Conservation (phyloP, 2,329 filamentous ascomycete genomes). For the Sclerotinia minor region DNA sequence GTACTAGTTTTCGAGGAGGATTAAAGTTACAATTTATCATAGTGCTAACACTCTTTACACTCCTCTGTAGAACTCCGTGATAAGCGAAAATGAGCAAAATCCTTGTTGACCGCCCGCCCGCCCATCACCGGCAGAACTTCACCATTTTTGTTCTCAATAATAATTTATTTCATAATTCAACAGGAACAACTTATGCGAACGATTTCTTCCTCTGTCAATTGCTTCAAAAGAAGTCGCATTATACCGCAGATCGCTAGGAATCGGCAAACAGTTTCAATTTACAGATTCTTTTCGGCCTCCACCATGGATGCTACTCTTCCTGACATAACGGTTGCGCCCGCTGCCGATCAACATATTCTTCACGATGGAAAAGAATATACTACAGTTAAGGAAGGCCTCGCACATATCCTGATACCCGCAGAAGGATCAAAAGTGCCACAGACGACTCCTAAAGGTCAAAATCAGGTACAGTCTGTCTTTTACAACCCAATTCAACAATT, state of each 20-base stretch:
- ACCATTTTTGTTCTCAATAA: constrained; percentile 13
- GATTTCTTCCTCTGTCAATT: constrained; percentile 8
- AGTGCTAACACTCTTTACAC: too few species aligned
- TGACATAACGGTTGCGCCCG: constrained; percentile 40
- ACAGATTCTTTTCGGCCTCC: constrained; percentile 1
- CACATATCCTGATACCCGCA: constrained; percentile 64
- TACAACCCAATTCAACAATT: constrained; percentile 99
- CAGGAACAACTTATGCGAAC: constrained; percentile 4
- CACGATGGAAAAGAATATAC: constrained; percentile 57
- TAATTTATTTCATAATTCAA: background rate
- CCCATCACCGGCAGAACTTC: constrained; percentile 2
- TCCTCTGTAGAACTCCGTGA: too few species aligned
- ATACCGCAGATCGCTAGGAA: background rate
- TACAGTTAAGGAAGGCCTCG: constrained; percentile 66
- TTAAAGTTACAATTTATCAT: too few species aligned
- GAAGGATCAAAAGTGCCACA: constrained; percentile 50
- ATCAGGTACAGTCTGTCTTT: constrained; percentile 78
- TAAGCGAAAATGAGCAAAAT: background rate
- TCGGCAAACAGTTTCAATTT: background rate
- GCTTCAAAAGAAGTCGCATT: constrained; percentile 12
- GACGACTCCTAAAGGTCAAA: constrained; percentile 50
- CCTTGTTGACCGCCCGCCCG: background rate
- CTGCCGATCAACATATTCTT: constrained; percentile 38
- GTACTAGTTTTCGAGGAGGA: too few species aligned
- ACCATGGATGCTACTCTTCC: constrained; percentile 20